Evolutionary conservation across 805 yeast species (phyloP), one percentile per base, ranked within the genome.

Genomic region (Candida dendrica): DNA sequence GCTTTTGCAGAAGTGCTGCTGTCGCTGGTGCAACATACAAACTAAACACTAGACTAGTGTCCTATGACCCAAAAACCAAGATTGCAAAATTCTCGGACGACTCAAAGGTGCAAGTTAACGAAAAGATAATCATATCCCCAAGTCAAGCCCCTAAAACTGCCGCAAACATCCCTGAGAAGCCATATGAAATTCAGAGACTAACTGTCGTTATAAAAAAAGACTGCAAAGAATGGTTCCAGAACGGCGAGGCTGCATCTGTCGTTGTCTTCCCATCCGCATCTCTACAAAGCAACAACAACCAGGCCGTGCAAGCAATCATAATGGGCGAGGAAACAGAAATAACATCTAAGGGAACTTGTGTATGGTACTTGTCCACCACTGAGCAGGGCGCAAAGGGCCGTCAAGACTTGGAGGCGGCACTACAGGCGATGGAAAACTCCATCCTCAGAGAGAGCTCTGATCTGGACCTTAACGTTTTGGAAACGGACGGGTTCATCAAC

Each of bases 21-120:
- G 98, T 91, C 47, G 98, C 93, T 16, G 98, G 98, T 42, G 84
- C 97, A 42, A 87, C 95, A 29, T 91, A 93, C 65, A 88, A 89
- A 61, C 70, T 91, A 42, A 79, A 82, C 56, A 82, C 93, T 14
- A 66, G 71, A 33, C 63, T 91, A 40, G 65, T 65, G 5, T 75
- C 77, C 31, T 88, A 69, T 63, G 91, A 91, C 59, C 77, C 82
- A 30, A 65, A 60, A 22, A 66, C 77, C 26, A 81, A 84, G 54
- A 67, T 79, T 19, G 96, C 95, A 7, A 67, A 68, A 33, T 79
- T 86, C 49, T 68, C 74, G 44, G 96, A 90, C 60, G 93, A 95
- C 26, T 74, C 89, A 15, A 66, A 69, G 39, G 81, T 88, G 30
- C 75, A 72, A 46, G 85, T 91, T 38, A 74, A 81, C 42, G 98